Evolutionary conservation across 805 yeast species (phyloP).

Genomic region (Ogataea thermomethanolica): DNA sequence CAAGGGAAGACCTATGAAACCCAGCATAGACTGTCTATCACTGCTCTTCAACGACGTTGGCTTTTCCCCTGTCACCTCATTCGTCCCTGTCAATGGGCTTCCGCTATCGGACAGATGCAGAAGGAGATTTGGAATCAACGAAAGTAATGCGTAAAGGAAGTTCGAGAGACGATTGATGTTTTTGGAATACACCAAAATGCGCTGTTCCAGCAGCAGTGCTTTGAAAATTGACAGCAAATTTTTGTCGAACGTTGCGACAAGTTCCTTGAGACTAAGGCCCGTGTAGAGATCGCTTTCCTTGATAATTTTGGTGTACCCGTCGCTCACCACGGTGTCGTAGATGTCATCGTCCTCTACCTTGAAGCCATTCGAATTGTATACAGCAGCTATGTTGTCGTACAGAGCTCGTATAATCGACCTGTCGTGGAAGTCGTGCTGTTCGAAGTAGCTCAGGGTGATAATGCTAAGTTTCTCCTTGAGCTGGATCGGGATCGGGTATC

Average conservation of each 20-base stretch:
- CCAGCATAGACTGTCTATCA: conserved; percentile 70
- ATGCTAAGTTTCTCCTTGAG: conserved; percentile 87
- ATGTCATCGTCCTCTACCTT: conserved; percentile 31
- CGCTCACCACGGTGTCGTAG: conserved; percentile 19
- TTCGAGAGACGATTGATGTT: conserved; percentile 79
- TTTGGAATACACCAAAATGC: conserved; percentile 71
- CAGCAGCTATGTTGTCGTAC: conserved; percentile 58
- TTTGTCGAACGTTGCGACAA: conserved; percentile 55
- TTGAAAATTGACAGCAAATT: conserved; percentile 68
- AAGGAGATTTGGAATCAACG: conserved; percentile 78
- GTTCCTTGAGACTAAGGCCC: conserved; percentile 68
- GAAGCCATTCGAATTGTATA: conserved; percentile 34
- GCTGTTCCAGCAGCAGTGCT: conserved; percentile 70
- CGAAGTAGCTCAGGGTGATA: conserved; percentile 80
- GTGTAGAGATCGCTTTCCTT: conserved; percentile 62
- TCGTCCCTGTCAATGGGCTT: conserved; percentile 60
- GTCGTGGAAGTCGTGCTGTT: conserved; percentile 75
- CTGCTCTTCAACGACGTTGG: conserved; percentile 72
- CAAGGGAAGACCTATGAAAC: conserved; percentile 84
- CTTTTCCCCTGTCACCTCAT: conserved; percentile 47
- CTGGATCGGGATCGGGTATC: conserved; percentile 84
- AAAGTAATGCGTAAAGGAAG: conserved; percentile 77
- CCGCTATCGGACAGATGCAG: conserved; percentile 74
- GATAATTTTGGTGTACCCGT: conserved; percentile 27
- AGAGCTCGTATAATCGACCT: conserved; percentile 62